phyloP scores from a whole-genome alignment of 2,329 filamentous ascomycete species.

The Apiospora aurea region DNA sequence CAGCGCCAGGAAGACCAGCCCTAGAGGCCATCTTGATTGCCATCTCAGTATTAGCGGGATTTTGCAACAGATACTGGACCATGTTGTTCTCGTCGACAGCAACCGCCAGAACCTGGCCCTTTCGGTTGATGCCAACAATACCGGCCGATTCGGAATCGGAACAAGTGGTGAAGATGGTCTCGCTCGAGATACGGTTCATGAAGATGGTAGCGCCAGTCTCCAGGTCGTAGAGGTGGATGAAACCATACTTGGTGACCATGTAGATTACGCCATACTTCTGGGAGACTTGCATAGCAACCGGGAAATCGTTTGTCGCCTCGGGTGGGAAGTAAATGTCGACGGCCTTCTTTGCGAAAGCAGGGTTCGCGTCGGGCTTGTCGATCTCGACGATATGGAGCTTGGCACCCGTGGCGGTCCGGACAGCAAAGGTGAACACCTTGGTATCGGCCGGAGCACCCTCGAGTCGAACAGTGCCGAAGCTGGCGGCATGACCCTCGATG shows the following conservation, averaged over 20 bases:
- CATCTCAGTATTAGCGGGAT: constrained; percentile 90
- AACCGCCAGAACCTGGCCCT: constrained; percentile 94
- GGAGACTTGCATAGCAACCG: constrained; percentile 96
- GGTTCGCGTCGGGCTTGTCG: constrained; percentile 89
- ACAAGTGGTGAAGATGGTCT: constrained; percentile 97
- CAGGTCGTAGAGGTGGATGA: constrained; percentile 98
- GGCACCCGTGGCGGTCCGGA: constrained; percentile 85
- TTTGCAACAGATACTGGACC: constrained; percentile 94
- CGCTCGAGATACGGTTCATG: constrained; percentile 99
- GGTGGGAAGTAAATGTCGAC: constrained; percentile 98
- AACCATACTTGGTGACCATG: constrained; percentile 97
- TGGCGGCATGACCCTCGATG: constrained; percentile 95
- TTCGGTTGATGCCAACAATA: constrained; percentile 94
- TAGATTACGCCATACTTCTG: constrained; percentile 97
- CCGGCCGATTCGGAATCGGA: constrained; percentile 84
- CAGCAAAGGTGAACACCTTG: constrained; percentile 96
- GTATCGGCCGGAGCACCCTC: constrained; percentile 91
- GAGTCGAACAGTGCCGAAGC: constrained; percentile 87
- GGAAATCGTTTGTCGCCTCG: constrained; percentile 96
- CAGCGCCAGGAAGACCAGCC: constrained; percentile 91
- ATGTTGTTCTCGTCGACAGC: constrained; percentile 91
- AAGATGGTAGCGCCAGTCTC: constrained; percentile 96
- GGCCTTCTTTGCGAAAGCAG: constrained; percentile 90
- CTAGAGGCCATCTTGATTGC: constrained; percentile 96
- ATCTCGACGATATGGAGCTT: constrained; percentile 99